Percentiles rank a stretch among this genome's conserved stretches.
These are phyloP conservation scores for Rhizoctonia solani DNA, from an alignment of 1,284 basidiomycete genomes.

Conservation along the genomic window DNA sequence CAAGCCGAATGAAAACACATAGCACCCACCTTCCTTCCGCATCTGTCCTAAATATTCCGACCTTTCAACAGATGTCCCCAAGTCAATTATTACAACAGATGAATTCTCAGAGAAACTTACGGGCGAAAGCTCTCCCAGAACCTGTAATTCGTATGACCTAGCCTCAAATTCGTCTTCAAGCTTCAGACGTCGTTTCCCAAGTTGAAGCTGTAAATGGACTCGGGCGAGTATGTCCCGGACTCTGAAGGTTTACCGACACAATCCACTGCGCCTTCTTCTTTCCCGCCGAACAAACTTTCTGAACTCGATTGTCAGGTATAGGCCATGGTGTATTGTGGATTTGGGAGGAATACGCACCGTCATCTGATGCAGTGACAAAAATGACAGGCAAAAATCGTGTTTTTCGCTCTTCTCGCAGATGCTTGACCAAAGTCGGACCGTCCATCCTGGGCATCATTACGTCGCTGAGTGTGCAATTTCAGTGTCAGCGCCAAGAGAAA, in stretches of 20 bases:
- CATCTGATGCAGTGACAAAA: conserved; percentile 40
- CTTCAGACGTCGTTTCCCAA: conserved; percentile 43
- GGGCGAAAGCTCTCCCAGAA: conserved; percentile 35
- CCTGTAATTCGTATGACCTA: conserved; percentile 44
- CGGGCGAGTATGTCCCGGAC: conserved; percentile 50
- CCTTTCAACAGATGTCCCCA: neutral
- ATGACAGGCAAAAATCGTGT: conserved; percentile 43
- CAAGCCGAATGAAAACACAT: neutral
- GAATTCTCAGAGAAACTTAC: neutral
- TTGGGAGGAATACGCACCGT: neutral
- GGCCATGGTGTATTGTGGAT: conserved; percentile 39
- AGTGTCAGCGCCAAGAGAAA: neutral
- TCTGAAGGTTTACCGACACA: conserved; percentile 44
- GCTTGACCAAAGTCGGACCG: conserved; percentile 1
- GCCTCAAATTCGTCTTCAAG: conserved; percentile 46
- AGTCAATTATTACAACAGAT: neutral
- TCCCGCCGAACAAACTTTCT: neutral
- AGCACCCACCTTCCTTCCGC: conserved; percentile 18
- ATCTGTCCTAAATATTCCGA: conserved; percentile 27
- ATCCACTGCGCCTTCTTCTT: conserved; percentile 46
- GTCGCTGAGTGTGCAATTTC: conserved; percentile 5
- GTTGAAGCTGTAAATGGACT: conserved; percentile 43
- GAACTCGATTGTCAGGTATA: neutral
- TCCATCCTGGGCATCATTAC: conserved; percentile 26
- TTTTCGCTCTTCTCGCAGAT: conserved; percentile 2